Evolutionary conservation across 345 rosid genomes (phyloP), one percentile per base, ranked within the genome.

Genomic region (Carallia pectinifolia): DNA sequence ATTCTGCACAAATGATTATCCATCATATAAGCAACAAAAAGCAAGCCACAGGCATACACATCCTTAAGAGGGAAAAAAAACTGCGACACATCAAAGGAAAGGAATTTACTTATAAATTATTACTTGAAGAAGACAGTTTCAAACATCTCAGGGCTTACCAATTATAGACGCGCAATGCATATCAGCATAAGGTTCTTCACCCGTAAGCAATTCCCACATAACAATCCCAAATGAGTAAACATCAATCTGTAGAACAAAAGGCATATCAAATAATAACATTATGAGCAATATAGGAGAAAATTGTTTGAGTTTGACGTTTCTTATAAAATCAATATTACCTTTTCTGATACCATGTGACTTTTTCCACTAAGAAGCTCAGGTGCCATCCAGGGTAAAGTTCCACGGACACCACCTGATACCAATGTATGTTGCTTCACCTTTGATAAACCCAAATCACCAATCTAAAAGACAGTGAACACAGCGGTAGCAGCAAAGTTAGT

Each of bases 341-440:
- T 92, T 72, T 95, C 99, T 34, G 99, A 81, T 53, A 95, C 98
- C 99, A 95, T 95, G 72, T 89, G 86, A 74, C 89, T 90, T 89
- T 95, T 95, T 59, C 97, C 97, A 72, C 99, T 95, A 71, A 95
- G 80, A 65, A 95, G 97, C 86, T 95, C 99, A 62, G 99, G 99
- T 64, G 99, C 99, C 97, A 95, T 95, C 99, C 99, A 95, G 38
- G 99, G 99, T 67, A 95, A 79, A 65, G 99, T 95, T 68, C 99
- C 99, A 44, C 99, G 98, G 68, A 95, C 97, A 80, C 99, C 99
- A 66, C 99, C 99, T 0, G 99, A 95, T 39, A 95, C 99, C 71
- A 95, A 71, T 0, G 99, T 95, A 70, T 92, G 89, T 71, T 92
- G 99, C 78, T 88, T 95, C 78, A 95, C 96, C 89, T 95, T 95